phyloP scores from a whole-genome alignment of 805 yeast genomes.

The Starmerella floris region DNA sequence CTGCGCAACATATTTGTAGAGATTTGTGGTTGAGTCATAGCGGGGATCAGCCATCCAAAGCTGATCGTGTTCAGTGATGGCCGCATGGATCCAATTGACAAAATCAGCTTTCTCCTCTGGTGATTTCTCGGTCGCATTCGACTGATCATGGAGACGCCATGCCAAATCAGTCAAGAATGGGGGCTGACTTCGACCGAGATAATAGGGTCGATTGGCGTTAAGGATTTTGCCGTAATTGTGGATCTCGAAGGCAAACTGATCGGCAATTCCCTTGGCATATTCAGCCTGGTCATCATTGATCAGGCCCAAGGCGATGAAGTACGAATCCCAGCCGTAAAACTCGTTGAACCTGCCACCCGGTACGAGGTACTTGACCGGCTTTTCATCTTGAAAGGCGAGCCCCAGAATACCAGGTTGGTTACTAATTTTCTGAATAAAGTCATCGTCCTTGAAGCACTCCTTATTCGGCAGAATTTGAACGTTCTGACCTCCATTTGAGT shows the following conservation, averaged over 20 bases:
- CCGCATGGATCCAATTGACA: slow-evolving; percentile 56
- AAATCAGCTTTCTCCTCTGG: slow-evolving; percentile 37
- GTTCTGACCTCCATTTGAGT: slow-evolving; percentile 32
- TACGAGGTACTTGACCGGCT: slow-evolving; percentile 76
- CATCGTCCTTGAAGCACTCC: slow-evolving; percentile 29
- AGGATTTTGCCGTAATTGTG: slow-evolving; percentile 80
- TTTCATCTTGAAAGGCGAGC: slow-evolving; percentile 49
- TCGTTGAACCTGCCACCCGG: slow-evolving; percentile 98
- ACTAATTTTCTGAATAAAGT: slow-evolving; percentile 60
- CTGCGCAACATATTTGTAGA: slow-evolving; percentile 80
- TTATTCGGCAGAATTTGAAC: slow-evolving; percentile 61
- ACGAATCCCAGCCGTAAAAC: slow-evolving; percentile 96
- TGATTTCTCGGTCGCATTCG: slow-evolving; percentile 21
- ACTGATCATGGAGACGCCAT: slow-evolving; percentile 38
- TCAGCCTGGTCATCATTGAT: slow-evolving; percentile 51
- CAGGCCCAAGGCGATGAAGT: slow-evolving; percentile 78
- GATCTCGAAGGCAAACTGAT: slow-evolving; percentile 82
- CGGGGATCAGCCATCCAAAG: slow-evolving; percentile 76
- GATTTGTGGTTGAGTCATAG: slow-evolving; percentile 55
- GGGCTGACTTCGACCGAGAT: slow-evolving; percentile 85
- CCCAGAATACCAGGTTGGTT: slow-evolving; percentile 77
- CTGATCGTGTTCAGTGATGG: slow-evolving; percentile 69
- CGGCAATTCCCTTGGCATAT: slow-evolving; percentile 79
- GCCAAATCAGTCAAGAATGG: slow-evolving; percentile 95
- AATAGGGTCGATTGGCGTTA: slow-evolving; percentile 88